Base-by-base conservation (phyloP, 345 rosid genomes). In the Corymbia maculata region DNA sequence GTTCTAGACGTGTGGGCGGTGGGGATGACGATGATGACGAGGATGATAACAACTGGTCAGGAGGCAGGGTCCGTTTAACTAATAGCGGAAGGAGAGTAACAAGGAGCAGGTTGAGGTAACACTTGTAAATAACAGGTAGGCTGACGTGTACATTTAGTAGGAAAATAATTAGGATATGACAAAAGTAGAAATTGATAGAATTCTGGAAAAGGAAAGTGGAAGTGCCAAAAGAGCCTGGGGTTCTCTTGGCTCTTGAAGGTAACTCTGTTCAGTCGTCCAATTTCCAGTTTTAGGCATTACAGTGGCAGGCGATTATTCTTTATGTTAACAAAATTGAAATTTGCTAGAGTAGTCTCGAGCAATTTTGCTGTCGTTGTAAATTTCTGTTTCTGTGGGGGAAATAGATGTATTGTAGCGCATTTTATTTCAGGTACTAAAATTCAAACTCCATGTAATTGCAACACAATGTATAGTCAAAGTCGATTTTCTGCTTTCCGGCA, bases 31-130 rank as follows among this genome's bases (percentile, higher is more conserved):
- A 93, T 12, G 94, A 93, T 2, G 94, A 94, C 44, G 96, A 92
- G 3, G 96, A 95, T 51, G 97, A 93, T 12, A 93, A 92, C 79
- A 94, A 89, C 6, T 93, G 95, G 94, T 91, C 68, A 6, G 95
- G 93, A 6, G 95, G 93, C 22, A 90, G 94, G 51, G 92, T 47
- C 85, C 93, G 94, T 89, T 47, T 88, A 44, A 93, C 80, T 87
- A 89, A 55, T 85, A 92, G 91, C 53, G 92, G 94, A 88, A 94
- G 88, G 91, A 88, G 91, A 64, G 87, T 90, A 92, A 92, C 89
- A 88, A 89, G 82, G 59, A 96, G 98, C 89, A 94, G 94, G 92
- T 94, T 90, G 91, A 90, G 94, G 91, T 88, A 8, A 66, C 91
- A 89, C 92, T 24, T 91, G 94, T 91, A 88, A 66, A 92, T 75